Evolutionary conservation across 306 rosid species (phyloP), one percentile per base, ranked within the genome.

Genomic region (Clitoria ternatea): DNA sequence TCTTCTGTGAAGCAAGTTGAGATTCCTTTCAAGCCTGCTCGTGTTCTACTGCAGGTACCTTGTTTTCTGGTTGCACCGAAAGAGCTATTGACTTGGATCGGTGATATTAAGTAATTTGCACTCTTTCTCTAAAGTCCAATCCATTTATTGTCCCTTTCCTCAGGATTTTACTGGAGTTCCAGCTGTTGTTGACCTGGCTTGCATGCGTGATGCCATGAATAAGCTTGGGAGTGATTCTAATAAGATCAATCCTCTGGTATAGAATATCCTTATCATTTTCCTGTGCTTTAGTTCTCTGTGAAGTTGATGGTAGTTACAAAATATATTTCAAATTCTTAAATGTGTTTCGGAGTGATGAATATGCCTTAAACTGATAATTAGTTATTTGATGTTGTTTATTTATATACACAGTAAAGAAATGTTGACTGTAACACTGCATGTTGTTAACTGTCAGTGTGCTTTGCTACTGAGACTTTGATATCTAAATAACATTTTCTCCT

Each of bases 191-290:
- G 99, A 95, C 77, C 87, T 95, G 49, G 99, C 99, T 52, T 88
- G 95, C 60, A 95, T 95, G 99, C 97, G 99, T 42, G 99, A 95
- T 91, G 99, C 99, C 62, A 91, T 95, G 99, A 95, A 91, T 77
- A 87, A 57, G 56, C 96, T 95, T 45, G 99, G 97, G 65, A 95
- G 96, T 20, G 96, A 95, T 84, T 95, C 99, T 60, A 76, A 91
- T 72, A 95, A 91, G 84, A 95, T 95, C 26, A 95, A 95, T 75
- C 99, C 99, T 44, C 74, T 95, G 93, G 99, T 95, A 84, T 36
- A 70, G 69, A 15, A 74, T 35, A 7, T 59, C 69, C 71, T 82
- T 72, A 33, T 74, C 17, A 18, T 35, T 40, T 45, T 14, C 12
- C 3, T 12, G 59, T 65, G 52, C 57, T 22, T 73, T 27, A 18